Evolutionary conservation across 2,329 filamentous ascomycete genomes (phyloP).

Genomic region (Tolypocladium paradoxum): DNA sequence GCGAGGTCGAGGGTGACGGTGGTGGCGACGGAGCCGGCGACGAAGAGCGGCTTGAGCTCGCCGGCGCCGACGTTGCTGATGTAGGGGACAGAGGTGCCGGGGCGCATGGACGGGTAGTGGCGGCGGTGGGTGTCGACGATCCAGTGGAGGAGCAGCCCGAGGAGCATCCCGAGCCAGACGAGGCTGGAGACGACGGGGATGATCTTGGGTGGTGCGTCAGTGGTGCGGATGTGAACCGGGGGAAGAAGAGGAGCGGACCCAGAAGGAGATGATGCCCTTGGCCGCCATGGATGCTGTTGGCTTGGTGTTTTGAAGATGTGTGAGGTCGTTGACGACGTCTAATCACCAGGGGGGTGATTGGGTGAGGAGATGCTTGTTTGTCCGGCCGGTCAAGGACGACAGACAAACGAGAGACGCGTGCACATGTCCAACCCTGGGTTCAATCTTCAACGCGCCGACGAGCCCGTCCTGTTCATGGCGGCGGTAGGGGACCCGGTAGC

Average conservation of each 20-base stretch:
- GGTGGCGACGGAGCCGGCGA: constrained; percentile 58
- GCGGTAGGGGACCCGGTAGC: neutral
- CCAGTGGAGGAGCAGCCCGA: constrained; percentile 65
- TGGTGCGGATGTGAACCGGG: neutral
- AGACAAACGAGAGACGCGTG: neutral
- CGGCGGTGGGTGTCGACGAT: constrained; percentile 39
- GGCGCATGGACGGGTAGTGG: constrained; percentile 50
- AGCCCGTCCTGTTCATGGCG: neutral
- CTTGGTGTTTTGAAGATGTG: neutral
- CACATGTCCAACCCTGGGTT: neutral
- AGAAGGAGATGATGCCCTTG: constrained; percentile 24
- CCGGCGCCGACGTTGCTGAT: constrained; percentile 57
- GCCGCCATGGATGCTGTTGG: constrained; percentile 15
- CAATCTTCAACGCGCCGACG: neutral
- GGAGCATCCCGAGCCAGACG: constrained; percentile 56
- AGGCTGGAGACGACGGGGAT: constrained; percentile 59
- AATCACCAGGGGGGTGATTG: neutral
- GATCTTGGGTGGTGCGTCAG: constrained; percentile 29
- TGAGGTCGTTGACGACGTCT: neutral
- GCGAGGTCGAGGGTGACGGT: constrained; percentile 72
- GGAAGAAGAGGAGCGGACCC: constrained; percentile 18
- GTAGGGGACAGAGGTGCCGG: constrained; percentile 53
- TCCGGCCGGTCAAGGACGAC: neutral
- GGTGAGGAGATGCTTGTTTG: neutral
- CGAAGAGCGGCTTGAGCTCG: constrained; percentile 65